Conservation (phyloP, 192 early-diverging fungal species). For the Podila clonocystis region DNA sequence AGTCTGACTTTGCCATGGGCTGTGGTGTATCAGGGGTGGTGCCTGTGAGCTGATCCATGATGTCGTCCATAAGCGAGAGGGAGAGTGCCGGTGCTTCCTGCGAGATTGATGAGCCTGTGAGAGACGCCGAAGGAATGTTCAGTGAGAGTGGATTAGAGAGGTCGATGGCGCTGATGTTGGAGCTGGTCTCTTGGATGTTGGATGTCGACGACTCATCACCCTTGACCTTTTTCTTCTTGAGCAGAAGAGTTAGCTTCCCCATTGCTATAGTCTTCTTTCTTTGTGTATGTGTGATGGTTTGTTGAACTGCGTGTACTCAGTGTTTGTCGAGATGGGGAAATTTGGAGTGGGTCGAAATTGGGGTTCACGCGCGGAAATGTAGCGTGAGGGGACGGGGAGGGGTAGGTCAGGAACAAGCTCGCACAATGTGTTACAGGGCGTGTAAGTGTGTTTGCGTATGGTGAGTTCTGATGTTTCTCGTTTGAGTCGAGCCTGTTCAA, state of each 20-base stretch:
- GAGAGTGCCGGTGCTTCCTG: not conserved
- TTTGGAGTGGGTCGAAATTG: not conserved
- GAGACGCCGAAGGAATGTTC: constrained; percentile 11
- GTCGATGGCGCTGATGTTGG: constrained; percentile 7
- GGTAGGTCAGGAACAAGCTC: too few species aligned
- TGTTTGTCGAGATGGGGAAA: not conserved
- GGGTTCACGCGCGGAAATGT: not conserved
- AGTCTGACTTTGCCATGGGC: constrained; percentile 1
- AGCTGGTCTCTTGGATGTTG: not conserved
- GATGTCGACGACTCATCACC: constrained; percentile 4
- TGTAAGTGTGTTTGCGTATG: not conserved
- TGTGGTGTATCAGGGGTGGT: constrained; percentile 30
- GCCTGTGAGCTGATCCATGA: constrained; percentile 31
- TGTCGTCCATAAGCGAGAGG: constrained; percentile 43
- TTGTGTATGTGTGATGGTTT: not conserved
- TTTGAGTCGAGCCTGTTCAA: not conserved
- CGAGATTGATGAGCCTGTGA: not conserved
- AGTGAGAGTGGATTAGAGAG: constrained; percentile 12
- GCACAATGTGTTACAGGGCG: not conserved
- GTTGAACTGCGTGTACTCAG: not conserved
- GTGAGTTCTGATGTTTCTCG: not conserved
- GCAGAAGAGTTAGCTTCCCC: constrained; percentile 27
- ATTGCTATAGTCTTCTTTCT: not conserved
- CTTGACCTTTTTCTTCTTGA: constrained; percentile 36
- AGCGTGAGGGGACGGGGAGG: not conserved